Evolutionary conservation across 306 rosid species (phyloP).

Genomic region (Fragaria nilgerrensis): DNA sequence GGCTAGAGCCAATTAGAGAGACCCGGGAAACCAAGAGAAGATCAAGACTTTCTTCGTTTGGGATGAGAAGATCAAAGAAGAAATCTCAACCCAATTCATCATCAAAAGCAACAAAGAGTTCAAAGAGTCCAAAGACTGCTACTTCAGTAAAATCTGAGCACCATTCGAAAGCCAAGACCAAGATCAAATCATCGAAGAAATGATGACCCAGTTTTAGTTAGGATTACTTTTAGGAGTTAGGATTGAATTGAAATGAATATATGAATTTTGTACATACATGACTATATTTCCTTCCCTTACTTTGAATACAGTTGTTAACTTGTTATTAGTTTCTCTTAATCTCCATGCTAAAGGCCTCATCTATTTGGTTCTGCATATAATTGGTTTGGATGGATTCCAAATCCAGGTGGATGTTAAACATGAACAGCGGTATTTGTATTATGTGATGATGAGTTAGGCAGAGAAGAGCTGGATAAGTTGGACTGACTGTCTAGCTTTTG

Average conservation of each 20-base stretch:
- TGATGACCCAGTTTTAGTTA: background rate
- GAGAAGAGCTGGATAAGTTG: slow-evolving; percentile 17
- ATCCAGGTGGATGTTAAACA: background rate
- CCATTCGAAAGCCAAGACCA: slow-evolving; percentile 8
- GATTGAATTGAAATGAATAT: background rate
- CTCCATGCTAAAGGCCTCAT: background rate
- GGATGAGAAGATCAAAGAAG: slow-evolving; percentile 28
- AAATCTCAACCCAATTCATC: slow-evolving; percentile 11
- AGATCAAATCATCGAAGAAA: slow-evolving; percentile 14
- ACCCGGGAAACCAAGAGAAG: slow-evolving; percentile 15
- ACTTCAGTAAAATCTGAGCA: background rate
- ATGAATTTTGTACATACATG: slow-evolving; percentile 12
- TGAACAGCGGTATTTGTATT: background rate
- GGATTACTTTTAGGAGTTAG: slow-evolving; percentile 4
- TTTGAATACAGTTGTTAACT: background rate
- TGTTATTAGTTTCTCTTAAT: background rate
- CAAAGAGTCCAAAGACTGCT: background rate
- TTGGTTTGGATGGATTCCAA: background rate
- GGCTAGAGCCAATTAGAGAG: slow-evolving; percentile 39
- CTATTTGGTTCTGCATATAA: background rate
- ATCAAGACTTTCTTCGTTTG: slow-evolving; percentile 27
- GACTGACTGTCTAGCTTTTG: slow-evolving; percentile 4
- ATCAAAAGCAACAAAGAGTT: slow-evolving; percentile 4
- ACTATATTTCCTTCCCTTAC: background rate
- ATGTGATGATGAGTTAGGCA: slow-evolving; percentile 8